Conservation (phyloP, 441 rosid genomes). For the Euphorbia celastroides region DNA sequence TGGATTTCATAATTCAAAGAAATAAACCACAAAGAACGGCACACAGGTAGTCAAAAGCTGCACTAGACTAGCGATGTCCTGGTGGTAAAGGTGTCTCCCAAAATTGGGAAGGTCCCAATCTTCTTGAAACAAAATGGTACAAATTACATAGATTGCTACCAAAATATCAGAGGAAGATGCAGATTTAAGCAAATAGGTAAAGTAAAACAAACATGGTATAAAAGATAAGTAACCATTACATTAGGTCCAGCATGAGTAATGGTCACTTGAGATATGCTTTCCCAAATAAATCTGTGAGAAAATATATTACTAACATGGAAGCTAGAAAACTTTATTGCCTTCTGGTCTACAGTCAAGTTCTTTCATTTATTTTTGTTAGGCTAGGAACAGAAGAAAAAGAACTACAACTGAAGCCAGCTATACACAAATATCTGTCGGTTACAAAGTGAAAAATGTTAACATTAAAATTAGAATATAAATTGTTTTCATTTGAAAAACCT, state of each 20-base stretch:
- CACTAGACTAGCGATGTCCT: neutral
- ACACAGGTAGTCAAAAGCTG: neutral
- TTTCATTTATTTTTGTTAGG: too few species aligned
- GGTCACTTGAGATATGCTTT: neutral
- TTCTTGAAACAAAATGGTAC: too few species aligned
- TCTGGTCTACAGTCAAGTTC: neutral
- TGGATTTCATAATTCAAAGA: neutral
- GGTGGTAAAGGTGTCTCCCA: too few species aligned
- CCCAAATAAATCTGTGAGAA: too few species aligned
- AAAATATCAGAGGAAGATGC: neutral
- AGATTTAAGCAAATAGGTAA: neutral
- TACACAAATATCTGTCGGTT: neutral
- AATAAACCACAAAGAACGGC: neutral
- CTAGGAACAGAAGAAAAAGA: neutral
- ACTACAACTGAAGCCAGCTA: neutral
- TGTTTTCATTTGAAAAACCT: neutral
- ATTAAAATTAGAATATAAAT: neutral
- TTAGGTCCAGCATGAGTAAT: neutral
- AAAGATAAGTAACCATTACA: neutral
- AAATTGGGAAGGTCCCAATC: too few species aligned
- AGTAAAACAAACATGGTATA: neutral
- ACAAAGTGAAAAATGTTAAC: neutral
- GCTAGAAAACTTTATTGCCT: neutral
- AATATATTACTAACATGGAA: neutral
- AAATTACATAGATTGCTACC: neutral